A percentile compares a stretch with the other conserved stretches of the same genome.
Conservation (phyloP, 2,329 filamentous ascomycete genomes). For the Trichophyton equinum region DNA sequence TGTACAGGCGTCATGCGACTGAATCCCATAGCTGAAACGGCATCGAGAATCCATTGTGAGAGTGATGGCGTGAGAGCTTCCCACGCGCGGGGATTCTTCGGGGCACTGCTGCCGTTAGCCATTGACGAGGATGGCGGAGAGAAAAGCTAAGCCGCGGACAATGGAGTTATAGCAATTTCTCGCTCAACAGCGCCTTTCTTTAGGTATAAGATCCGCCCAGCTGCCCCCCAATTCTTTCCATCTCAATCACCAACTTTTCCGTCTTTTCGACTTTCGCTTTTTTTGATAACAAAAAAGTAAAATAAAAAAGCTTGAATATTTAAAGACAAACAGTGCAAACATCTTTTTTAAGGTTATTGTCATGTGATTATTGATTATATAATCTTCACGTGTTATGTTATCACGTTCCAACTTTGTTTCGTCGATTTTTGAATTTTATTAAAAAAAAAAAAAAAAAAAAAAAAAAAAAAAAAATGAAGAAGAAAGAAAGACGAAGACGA, state of each 20-base stretch:
- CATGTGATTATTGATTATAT: not conserved
- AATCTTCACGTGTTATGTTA: not conserved
- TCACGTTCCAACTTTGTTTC: not conserved
- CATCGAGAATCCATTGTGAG: conserved; percentile 75
- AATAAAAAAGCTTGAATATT: not conserved
- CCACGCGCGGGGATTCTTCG: conserved; percentile 45
- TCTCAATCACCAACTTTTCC: not conserved
- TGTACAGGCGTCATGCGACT: conserved; percentile 87
- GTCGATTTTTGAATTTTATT: not conserved
- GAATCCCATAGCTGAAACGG: conserved; percentile 74
- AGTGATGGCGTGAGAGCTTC: conserved; percentile 56
- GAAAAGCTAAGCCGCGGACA: not conserved
- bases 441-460: not conserved
- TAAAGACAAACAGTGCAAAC: not conserved
- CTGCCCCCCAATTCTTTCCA: not conserved
- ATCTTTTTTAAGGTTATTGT: not conserved
- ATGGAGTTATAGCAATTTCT: not conserved
- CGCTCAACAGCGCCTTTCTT: not conserved
- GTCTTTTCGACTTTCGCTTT: not conserved
- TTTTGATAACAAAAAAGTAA: not conserved
- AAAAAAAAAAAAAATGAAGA: not conserved
- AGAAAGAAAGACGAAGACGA: not conserved
- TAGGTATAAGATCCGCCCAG: not conserved
- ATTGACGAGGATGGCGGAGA: not conserved
- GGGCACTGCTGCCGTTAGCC: conserved; percentile 33